Percentiles rank a stretch among this genome's conserved stretches.
Evolutionary conservation across 2,329 filamentous ascomycete species (phyloP).

Genomic region (Ilyonectria sp.): DNA sequence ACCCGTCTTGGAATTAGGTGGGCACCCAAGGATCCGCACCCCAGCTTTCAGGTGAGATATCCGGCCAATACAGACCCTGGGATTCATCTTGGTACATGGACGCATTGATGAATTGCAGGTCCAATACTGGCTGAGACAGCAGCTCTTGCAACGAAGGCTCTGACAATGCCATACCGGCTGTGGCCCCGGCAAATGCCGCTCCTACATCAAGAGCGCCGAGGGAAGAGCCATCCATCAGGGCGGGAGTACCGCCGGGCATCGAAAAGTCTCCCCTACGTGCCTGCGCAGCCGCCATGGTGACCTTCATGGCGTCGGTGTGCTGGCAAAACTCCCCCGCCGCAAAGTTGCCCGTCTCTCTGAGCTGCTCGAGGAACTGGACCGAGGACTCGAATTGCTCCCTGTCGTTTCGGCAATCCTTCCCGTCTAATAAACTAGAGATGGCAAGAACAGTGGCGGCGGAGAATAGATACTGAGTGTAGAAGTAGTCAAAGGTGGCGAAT

Average conservation of each 20-base stretch:
- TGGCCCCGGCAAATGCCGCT: conserved; percentile 25
- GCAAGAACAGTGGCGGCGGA: conserved; percentile 61
- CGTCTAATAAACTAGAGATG: conserved; percentile 57
- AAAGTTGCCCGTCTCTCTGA: conserved; percentile 58
- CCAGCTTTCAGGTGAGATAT: conserved; percentile 48
- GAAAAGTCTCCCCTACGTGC: conserved; percentile 38
- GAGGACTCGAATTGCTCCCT: conserved; percentile 58
- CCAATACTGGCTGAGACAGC: conserved; percentile 51
- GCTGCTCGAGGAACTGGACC: conserved; percentile 55
- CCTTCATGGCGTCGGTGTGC: conserved; percentile 57
- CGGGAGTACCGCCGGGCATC: conserved; percentile 6
- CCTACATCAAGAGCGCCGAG: conserved; percentile 38
- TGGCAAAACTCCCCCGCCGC: conserved; percentile 58
- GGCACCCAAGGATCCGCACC: conserved; percentile 38
- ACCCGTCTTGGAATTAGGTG: neutral
- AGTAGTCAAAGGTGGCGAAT: conserved; percentile 63
- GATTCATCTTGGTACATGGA: conserved; percentile 46
- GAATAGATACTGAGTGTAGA: conserved; percentile 63
- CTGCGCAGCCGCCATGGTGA: conserved; percentile 42
- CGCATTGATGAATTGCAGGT: conserved; percentile 54
- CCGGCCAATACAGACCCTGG: conserved; percentile 45
- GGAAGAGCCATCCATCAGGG: conserved; percentile 26
- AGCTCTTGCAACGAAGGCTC: conserved; percentile 55
- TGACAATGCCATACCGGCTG: conserved; percentile 54
- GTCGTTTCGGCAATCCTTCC: conserved; percentile 52